Evolutionary conservation across 805 yeast genomes (phyloP).

Genomic region (Starmerella riodocensis): DNA sequence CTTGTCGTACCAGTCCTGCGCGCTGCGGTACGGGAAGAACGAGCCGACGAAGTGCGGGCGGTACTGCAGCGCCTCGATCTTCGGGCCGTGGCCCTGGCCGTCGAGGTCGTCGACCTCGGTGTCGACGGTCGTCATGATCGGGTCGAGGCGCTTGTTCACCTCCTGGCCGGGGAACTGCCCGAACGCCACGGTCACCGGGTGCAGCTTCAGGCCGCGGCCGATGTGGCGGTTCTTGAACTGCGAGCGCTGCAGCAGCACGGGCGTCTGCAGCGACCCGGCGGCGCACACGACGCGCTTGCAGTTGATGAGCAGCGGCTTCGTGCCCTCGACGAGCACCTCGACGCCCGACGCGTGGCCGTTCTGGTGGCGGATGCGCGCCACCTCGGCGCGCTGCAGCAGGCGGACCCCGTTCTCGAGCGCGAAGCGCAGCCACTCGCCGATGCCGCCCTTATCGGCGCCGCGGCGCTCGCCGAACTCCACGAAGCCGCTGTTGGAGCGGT

Average conservation of each 20-base stretch:
- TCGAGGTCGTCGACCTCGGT: slow-evolving; percentile 38
- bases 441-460: slow-evolving; percentile 38
- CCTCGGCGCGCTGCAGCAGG: slow-evolving; percentile 37
- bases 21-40: slow-evolving; percentile 34
- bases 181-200: slow-evolving; percentile 33
- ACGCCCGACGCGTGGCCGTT: slow-evolving; percentile 37
- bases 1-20: slow-evolving; percentile 28
- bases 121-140: slow-evolving; percentile 40
- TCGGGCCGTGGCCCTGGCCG: slow-evolving; percentile 41
- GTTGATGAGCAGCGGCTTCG: slow-evolving; percentile 24
- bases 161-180: slow-evolving; percentile 34
- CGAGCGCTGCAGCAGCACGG: slow-evolving; percentile 35
- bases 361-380: slow-evolving; percentile 29
- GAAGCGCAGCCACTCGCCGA: slow-evolving; percentile 37
- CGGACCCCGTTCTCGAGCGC: slow-evolving; percentile 36
- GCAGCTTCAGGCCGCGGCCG: slow-evolving; percentile 40
- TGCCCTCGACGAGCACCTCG: slow-evolving; percentile 28
- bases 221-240: slow-evolving; percentile 39
- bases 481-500: slow-evolving; percentile 35
- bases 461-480: slow-evolving; percentile 39
- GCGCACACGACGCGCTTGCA: slow-evolving; percentile 36
- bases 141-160: slow-evolving; percentile 30
- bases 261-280: slow-evolving; percentile 41
- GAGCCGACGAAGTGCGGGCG: slow-evolving; percentile 32
- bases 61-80: slow-evolving; percentile 38